Evolutionary conservation across 305 asterid genomes (phyloP).

Genomic region (Solanum hybrid): DNA sequence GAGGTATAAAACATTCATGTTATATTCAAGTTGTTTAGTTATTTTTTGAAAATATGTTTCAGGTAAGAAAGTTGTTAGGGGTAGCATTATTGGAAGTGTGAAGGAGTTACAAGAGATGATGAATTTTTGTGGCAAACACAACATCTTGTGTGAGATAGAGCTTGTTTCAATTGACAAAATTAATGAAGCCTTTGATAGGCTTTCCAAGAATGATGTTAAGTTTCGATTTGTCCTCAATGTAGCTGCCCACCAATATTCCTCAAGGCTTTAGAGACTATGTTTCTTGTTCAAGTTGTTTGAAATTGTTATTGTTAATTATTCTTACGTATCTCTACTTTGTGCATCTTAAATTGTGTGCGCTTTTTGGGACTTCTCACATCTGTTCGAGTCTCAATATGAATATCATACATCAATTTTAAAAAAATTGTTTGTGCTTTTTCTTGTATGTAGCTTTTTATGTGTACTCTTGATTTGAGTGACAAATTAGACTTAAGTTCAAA

Average conservation of each 20-base stretch:
- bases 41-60: neutral
- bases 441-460: neutral
- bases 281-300: neutral
- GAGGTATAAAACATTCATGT: neutral
- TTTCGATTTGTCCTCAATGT: conserved; percentile 6
- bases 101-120: conserved; percentile 1
- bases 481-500: neutral
- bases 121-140: neutral
- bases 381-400: neutral
- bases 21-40: neutral
- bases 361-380: neutral
- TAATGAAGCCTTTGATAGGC: conserved; percentile 6
- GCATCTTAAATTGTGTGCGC: no score
- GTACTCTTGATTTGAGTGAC: neutral
- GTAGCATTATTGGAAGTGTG: conserved; percentile 6
- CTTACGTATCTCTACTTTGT: neutral
- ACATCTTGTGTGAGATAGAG: neutral
- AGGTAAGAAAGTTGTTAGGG: conserved; percentile 1
- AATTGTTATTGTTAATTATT: neutral
- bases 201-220: conserved; percentile 4
- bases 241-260: neutral
- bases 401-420: neutral
- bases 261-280: neutral
- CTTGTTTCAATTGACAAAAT: neutral
- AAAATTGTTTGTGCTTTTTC: neutral